These are phyloP conservation scores for Agrostemma githago DNA, from an alignment of 148 eudicot genomes.

Conservation along the genomic window DNA sequence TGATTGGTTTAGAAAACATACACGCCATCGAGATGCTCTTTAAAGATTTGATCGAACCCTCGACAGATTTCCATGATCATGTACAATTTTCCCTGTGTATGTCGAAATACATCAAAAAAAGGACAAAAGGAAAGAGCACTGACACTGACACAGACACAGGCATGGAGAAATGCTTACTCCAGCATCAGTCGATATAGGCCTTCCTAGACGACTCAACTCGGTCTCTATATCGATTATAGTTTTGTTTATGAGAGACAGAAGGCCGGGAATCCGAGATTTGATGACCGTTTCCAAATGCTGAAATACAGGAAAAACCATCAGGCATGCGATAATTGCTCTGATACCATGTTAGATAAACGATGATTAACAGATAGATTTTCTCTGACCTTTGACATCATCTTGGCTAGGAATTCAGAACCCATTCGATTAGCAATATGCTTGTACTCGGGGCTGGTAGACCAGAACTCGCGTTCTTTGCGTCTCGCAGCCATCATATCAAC, in stretches of 20 bases:
- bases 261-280: conserved; percentile 92
- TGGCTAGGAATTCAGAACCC: conserved; percentile 93
- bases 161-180: conserved; percentile 56
- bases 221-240: conserved; percentile 82
- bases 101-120: conserved; percentile 7
- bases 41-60: conserved; percentile 72
- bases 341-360: background rate
- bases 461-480: conserved; percentile 74
- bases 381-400: conserved; percentile 76
- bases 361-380: background rate
- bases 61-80: conserved; percentile 94
- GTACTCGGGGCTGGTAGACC: conserved; percentile 68
- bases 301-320: conserved; percentile 23
- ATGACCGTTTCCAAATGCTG: conserved; percentile 94
- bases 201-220: conserved; percentile 90
- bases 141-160: conserved; percentile 2
- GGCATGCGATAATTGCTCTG: too few species aligned
- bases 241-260: conserved; percentile 81
- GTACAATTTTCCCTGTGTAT: conserved; percentile 87
- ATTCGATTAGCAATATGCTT: conserved; percentile 76
- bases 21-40: conserved; percentile 96
- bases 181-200: conserved; percentile 86
- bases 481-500: conserved; percentile 93
- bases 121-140: background rate
- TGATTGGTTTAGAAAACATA: conserved; percentile 26